Percentiles rank a stretch among this genome's conserved stretches.
Conservation (phyloP, 169 alveolate species). For the Cardiosporidium cionae region DNA sequence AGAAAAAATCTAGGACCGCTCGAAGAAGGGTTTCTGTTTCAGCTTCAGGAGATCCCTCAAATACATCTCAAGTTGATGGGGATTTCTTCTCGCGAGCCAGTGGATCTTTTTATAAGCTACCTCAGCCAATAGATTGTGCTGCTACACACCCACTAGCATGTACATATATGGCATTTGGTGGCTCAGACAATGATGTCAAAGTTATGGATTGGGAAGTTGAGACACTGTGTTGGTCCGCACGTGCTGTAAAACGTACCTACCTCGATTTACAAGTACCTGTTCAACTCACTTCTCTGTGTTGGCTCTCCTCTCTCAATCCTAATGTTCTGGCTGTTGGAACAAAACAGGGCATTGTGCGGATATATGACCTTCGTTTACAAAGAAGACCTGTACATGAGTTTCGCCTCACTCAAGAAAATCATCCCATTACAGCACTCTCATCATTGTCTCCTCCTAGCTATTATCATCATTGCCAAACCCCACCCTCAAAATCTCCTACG, state of each 20-base stretch:
- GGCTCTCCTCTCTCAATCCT: background rate
- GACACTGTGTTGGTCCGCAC: background rate
- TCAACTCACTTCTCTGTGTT: background rate
- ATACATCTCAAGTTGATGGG: background rate
- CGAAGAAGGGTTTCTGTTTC: too few species aligned
- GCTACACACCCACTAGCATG: background rate
- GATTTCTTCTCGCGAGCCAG: background rate
- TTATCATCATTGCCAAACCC: too few species aligned
- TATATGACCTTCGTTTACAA: background rate
- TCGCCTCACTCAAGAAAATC: background rate
- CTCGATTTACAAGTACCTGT: background rate
- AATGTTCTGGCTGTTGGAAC: background rate
- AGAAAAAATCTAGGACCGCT: too few species aligned
- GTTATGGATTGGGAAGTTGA: background rate
- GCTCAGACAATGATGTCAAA: background rate
- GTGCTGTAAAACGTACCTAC: background rate
- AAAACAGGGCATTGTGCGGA: background rate
- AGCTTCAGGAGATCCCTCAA: too few species aligned
- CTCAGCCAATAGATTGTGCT: background rate
- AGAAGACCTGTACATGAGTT: background rate
- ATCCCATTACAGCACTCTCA: background rate
- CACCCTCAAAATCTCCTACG: background rate
- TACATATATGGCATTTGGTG: background rate
- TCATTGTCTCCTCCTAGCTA: too few species aligned
- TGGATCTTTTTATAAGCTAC: background rate